Base-by-base conservation (phyloP, 768 basidiomycete genomes). In the Kondoa malvinella region DNA sequence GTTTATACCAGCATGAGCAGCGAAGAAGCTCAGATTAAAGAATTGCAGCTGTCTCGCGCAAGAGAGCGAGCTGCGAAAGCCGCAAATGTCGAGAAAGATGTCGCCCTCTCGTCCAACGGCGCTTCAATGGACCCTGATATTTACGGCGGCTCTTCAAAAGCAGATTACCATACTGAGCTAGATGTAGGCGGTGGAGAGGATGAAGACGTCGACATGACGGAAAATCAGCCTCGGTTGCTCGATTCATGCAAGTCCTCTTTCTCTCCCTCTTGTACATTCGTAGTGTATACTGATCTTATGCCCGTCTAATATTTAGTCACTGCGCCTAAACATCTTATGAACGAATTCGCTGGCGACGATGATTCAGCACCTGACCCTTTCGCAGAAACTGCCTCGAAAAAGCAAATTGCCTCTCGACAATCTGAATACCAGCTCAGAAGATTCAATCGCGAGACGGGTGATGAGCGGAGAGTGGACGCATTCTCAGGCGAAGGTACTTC, bases 281-380 rank as follows among this genome's bases (percentile, higher is more conserved):
- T 59, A 25, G 4, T 4, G 58, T 29, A 25, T 14, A 31, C 21
- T 59, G 21, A 31, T 25, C 25, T 31, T 14, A 25, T 59, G 58
- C 50, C n/a, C n/a, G n/a, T 50, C 12, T 50, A 8, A 14, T 31
- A 14, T 59, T 14, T 59, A 74, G 73, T 71, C 77, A 91, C 92
- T 70, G 94, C 83, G 57, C 90, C 92, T 15, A 92, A 89, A 79
- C 92, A 97, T 68, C 81, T 97, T 65, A 82, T 97, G 56, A 83
- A 90, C 77, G 95, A 97, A 78, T 95, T 97, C 71, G 92, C 96
- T 74, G 90, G 92, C 75, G 94, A 96, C 75, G 83, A 92, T 78
- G 89, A 92, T 76, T 89, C 88, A 26, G 17, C 56, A 30, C 73
- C 74, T 21, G 79, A 79, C 69, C 76, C 75, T 4, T 79, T 80